Evolutionary conservation across 176 grass and related monocot species (phyloP), one percentile per base, ranked within the genome.

Genomic region (Avena atlantica): DNA sequence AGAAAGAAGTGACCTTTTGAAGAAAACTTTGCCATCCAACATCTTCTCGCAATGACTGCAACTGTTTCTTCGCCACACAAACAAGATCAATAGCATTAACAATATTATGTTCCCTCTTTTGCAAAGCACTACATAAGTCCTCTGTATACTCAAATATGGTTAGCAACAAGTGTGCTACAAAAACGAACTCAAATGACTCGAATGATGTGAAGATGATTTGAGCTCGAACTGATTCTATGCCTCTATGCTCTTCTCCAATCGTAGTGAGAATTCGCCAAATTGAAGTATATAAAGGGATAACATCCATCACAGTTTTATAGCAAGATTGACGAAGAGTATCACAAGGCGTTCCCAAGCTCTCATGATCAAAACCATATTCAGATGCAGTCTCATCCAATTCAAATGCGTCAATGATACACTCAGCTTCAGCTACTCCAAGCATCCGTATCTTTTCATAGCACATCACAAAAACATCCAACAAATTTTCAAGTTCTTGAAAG

Each of bases 111-210:
- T 78, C 48, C 51, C 74, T 78, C 51, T 57, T 52, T 78, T 78
- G 74, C 27, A 56, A 56, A 78, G 51, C 74, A 36, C 8, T 34
- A 27, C 74, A 31, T 56, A 78, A 78, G 74, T 34, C 51, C 11
- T 78, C 74, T 36, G 27, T 78, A 56, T 78, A 78, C 25, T 56
- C 50, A 78, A 78, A 78, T 56, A 78, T 77, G 17, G 74, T 77
- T 34, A 34, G 15, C 24, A 77, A 31, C 50, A 77, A 77, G 51
- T 77, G 51, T 57, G 74, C 74, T 36, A 77, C 56, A 36, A 77
- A 77, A 17, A 56, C 27, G 9, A 77, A 56, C 74, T 77, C 74
- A 36, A 77, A 77, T 77, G 74, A 20, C 16, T 56, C 74, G 9
- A 56, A 56, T 20, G 74, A 66, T 70, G 67, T 70, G 31, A 42